These are phyloP conservation scores for Podila verticillata DNA, from an alignment of 192 early-diverging fungal genomes.

Conservation along the genomic window DNA sequence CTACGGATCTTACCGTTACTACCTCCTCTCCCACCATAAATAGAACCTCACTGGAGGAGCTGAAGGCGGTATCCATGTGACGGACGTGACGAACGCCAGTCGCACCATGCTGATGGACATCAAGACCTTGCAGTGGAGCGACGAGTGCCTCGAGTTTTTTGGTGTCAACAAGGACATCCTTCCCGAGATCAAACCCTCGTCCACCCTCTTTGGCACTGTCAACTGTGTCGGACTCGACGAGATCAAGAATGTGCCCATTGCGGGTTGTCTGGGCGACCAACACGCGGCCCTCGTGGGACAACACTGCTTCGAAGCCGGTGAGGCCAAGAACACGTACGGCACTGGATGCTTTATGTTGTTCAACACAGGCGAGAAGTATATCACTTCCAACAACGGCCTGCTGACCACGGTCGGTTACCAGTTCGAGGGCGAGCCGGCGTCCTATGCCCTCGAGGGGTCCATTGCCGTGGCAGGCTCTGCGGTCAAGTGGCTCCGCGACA, in stretches of 20 bases:
- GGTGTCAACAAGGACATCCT: slow-evolving; percentile 67
- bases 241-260: slow-evolving; percentile 77
- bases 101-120: slow-evolving; percentile 97
- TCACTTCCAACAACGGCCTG: slow-evolving; percentile 84
- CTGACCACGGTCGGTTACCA: slow-evolving; percentile 92
- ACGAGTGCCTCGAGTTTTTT: slow-evolving; percentile 82
- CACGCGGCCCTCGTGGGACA: slow-evolving; percentile 97
- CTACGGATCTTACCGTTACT: no score
- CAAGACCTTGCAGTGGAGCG: slow-evolving; percentile 82
- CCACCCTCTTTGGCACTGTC: slow-evolving; percentile 77
- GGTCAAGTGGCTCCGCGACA: slow-evolving; percentile 92
- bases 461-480: slow-evolving; percentile 92
- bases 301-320: slow-evolving; percentile 85
- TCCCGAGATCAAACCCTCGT: slow-evolving; percentile 85
- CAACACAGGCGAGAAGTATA: slow-evolving; percentile 83
- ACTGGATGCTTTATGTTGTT: slow-evolving; percentile 97
- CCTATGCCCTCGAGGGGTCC: slow-evolving; percentile 93
- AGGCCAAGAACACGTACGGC: slow-evolving; percentile 96
- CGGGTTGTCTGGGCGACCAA: slow-evolving; percentile 95
- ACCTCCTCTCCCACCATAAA: background rate
- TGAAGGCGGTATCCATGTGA: slow-evolving; percentile 77
- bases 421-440: slow-evolving; percentile 75
- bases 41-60: slow-evolving; percentile 87
- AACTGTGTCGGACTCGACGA: slow-evolving; percentile 53
- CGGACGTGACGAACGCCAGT: slow-evolving; percentile 94